Percentiles rank a stretch among this genome's conserved stretches.
Evolutionary conservation across 2,329 filamentous ascomycete genomes (phyloP).

Genomic region (Fusarium illudens): DNA sequence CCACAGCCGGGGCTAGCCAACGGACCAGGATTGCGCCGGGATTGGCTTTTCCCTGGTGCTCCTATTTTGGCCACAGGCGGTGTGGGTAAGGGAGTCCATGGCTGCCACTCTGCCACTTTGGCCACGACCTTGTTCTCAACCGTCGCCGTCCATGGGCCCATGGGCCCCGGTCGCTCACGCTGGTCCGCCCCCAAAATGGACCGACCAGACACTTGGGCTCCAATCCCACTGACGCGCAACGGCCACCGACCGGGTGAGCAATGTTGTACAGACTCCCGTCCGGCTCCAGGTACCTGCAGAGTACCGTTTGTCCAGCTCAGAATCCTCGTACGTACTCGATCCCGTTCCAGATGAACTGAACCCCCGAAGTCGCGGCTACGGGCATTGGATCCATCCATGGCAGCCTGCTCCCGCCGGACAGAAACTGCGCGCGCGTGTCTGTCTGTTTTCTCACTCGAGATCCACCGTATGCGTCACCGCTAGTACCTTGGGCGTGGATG

Average conservation of each 20-base stretch:
- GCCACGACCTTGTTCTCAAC: conserved; percentile 16
- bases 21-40: conserved; percentile 51
- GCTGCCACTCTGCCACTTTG: conserved; percentile 12
- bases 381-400: conserved; percentile 5
- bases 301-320: conserved; percentile 17
- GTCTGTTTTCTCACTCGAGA: conserved; percentile 30
- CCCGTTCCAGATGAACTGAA: conserved; percentile 26
- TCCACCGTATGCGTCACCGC: conserved; percentile 28
- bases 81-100: conserved; percentile 37
- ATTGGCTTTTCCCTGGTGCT: conserved; percentile 44
- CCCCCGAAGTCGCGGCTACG: conserved; percentile 28
- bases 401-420: conserved; percentile 3
- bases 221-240: conserved; percentile 39
- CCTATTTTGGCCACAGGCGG: conserved; percentile 47
- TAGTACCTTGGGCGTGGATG: conserved; percentile 3
- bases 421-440: conserved; percentile 15
- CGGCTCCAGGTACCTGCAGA: conserved; percentile 29
- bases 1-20: conserved; percentile 57
- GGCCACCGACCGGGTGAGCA: conserved; percentile 23
- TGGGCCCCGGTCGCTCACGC: conserved; percentile 25
- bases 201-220: conserved; percentile 34
- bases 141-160: conserved; percentile 29
- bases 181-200: conserved; percentile 38
- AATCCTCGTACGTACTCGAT: conserved; percentile 24
- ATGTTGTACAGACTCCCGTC: conserved; percentile 24